phyloP scores from a whole-genome alignment of 805 yeast genomes.

The Candida rishiriensis region DNA sequence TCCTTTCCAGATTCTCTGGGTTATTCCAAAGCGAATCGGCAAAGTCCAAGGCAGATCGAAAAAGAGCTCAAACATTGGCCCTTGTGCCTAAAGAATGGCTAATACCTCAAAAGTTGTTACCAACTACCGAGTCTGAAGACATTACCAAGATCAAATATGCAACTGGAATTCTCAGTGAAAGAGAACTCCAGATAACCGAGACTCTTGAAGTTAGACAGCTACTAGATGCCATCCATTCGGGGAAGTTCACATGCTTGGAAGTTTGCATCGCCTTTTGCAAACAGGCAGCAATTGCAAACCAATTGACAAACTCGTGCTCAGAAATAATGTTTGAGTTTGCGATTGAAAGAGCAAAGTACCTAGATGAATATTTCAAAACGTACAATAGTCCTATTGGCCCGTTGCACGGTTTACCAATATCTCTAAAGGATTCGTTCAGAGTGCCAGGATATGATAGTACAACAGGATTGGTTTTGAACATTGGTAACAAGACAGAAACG shows the following conservation, averaged over 20 bases:
- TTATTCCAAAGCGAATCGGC: slow-evolving; percentile 1
- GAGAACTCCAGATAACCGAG: slow-evolving; percentile 15
- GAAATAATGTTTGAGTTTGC: slow-evolving; percentile 25
- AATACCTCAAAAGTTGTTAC: slow-evolving; percentile 3
- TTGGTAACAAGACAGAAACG: slow-evolving; percentile 8
- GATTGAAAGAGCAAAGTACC: slow-evolving; percentile 15
- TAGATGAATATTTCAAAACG: slow-evolving; percentile 12
- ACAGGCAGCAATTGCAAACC: slow-evolving; percentile 27
- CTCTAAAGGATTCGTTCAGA: slow-evolving; percentile 46
- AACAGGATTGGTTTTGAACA: slow-evolving; percentile 14
- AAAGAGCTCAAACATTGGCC: slow-evolving; percentile 2
- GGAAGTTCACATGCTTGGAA: slow-evolving; percentile 13
- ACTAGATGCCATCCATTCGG: slow-evolving; percentile 6
- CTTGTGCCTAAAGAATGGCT: slow-evolving; percentile 15
- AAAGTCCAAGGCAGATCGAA: slow-evolving; percentile 4
- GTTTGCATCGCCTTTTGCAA: slow-evolving; percentile 26
- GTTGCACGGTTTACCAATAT: slow-evolving; percentile 33
- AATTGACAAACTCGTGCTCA: slow-evolving; percentile 21
- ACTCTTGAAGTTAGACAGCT: slow-evolving; percentile 5
- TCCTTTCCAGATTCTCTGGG: neutral
- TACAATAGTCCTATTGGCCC: slow-evolving; percentile 18
- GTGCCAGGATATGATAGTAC: slow-evolving; percentile 34
- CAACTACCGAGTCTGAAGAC: slow-evolving; percentile 2
- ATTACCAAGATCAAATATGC: slow-evolving; percentile 9
- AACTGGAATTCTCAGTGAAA: slow-evolving; percentile 8